Conservation (phyloP, 2,329 filamentous ascomycete genomes). For the Fusarium anguioides region DNA sequence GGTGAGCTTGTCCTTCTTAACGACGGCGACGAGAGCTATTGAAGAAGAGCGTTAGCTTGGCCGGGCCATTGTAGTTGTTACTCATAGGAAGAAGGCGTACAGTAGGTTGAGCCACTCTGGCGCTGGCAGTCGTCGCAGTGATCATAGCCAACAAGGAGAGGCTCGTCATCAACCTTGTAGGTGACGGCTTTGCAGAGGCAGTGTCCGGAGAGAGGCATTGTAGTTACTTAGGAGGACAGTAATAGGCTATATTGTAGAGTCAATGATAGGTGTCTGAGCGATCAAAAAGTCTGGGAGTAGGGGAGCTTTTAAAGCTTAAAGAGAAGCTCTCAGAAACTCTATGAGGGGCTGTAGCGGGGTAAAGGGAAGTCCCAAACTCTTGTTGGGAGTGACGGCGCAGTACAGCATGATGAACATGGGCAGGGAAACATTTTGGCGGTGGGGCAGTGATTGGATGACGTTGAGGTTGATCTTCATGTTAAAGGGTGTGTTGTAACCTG, state of each 20-base stretch:
- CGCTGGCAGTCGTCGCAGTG: slow-evolving; percentile 80
- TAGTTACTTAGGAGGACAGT: slow-evolving; percentile 44
- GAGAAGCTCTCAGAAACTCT: slow-evolving; percentile 39
- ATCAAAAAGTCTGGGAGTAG: neutral
- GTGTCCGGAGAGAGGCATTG: slow-evolving; percentile 75
- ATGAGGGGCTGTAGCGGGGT: slow-evolving; percentile 46
- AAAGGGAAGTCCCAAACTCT: slow-evolving; percentile 36
- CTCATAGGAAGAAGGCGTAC: slow-evolving; percentile 53
- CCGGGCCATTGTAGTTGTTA: neutral
- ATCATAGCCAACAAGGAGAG: slow-evolving; percentile 71
- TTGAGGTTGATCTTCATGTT: slow-evolving; percentile 34
- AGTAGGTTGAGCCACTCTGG: slow-evolving; percentile 76
- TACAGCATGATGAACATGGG: slow-evolving; percentile 25
- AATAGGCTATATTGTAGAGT: slow-evolving; percentile 16
- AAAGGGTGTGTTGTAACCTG: slow-evolving; percentile 22
- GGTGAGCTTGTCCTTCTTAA: slow-evolving; percentile 73
- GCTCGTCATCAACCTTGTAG: slow-evolving; percentile 69
- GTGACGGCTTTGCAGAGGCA: slow-evolving; percentile 78
- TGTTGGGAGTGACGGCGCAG: slow-evolving; percentile 20
- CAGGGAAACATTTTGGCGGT: slow-evolving; percentile 36
- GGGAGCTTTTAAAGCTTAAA: slow-evolving; percentile 17
- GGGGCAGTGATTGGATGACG: slow-evolving; percentile 48
- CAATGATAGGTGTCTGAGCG: slow-evolving; percentile 3
- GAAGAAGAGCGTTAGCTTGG: slow-evolving; percentile 9
- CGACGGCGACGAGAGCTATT: slow-evolving; percentile 72